Base-by-base conservation (phyloP, 2,329 filamentous ascomycete genomes). In the Neocucurbitaria cava region DNA sequence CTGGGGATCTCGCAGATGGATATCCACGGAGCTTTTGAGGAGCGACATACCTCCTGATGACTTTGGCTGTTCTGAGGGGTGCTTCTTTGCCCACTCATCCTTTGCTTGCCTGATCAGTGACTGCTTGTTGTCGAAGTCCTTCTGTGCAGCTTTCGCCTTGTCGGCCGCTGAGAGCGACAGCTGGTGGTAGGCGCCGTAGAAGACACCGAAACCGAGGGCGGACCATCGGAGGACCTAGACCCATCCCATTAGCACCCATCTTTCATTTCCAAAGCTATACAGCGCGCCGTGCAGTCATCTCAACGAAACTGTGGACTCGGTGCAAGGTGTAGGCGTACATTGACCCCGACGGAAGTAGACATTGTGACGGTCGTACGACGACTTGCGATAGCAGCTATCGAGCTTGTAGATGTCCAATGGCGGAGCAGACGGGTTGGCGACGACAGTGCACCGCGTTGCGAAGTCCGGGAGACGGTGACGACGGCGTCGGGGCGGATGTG, bases 111-210 rank as follows among this genome's bases (percentile, higher is more conserved):
- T 82, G 83, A 99, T 98, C 83, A 98, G 84, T 69, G 88, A 86
- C 81, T 92, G 86, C 85, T 98, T 96, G 81, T 91, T 89, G 76
- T 93, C 85, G 78, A 94, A 98, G 78, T 96, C 91, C 75, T 87
- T 87, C 79, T 96, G 82, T 61, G 70, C 86, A 85, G 70, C 88
- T 86, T 66, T 87, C 83, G 85, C 80, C 80, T 88, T 90, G 74
- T 92, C 87, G 71, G 85, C 79, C 52, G 90, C 79, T 67, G 82
- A 88, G 78, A 99, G 89, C 60, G 87, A 85, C 74, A 89, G 84
- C 83, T 99, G 95, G 83, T 96, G 94, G 80, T 89, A 91, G 83
- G 96, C 87, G 78, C 95, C 95, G 83, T 99, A 99, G 82, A 96
- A 89, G 76, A 98, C 82, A 77, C 95, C 95, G 73, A 92, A 84